Evolutionary conservation across 441 rosid genomes (phyloP).

Genomic region (Cnidoscolus chayamansa): DNA sequence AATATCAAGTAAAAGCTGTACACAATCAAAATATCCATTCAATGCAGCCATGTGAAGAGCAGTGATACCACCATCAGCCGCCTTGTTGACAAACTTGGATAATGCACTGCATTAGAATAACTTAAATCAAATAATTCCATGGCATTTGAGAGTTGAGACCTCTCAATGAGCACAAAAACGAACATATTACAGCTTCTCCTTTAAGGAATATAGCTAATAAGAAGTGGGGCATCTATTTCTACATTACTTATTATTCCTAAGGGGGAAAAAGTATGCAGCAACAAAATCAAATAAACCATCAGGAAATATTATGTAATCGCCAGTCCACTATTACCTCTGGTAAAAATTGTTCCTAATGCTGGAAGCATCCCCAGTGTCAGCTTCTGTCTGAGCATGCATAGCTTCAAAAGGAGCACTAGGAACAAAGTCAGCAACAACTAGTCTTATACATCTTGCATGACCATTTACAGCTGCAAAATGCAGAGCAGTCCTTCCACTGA

Average conservation of each 20-base stretch:
- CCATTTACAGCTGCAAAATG: slow-evolving; percentile 96
- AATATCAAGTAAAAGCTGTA: slow-evolving; percentile 91
- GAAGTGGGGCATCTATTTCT: slow-evolving; percentile 7
- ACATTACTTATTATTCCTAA: not conserved
- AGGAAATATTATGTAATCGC: not conserved
- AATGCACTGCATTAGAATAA: slow-evolving; percentile 56
- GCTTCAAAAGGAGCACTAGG: slow-evolving; percentile 71
- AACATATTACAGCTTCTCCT: slow-evolving; percentile 8
- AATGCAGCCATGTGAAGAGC: slow-evolving; percentile 97
- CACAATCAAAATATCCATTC: slow-evolving; percentile 92
- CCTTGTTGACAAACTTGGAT: slow-evolving; percentile 88
- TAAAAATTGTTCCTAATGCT: slow-evolving; percentile 48
- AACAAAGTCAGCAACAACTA: slow-evolving; percentile 85
- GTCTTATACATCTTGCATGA: slow-evolving; percentile 83
- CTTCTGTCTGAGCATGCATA: slow-evolving; percentile 39
- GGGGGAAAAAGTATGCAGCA: not conserved
- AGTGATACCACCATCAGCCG: slow-evolving; percentile 95
- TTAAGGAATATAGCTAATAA: not conserved
- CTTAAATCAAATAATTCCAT: not conserved
- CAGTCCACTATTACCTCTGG: slow-evolving; percentile 40
- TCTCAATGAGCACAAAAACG: not conserved
- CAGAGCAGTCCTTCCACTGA: slow-evolving; percentile 89
- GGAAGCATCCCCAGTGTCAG: slow-evolving; percentile 40
- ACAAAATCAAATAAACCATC: not conserved
- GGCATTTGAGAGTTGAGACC: slow-evolving; percentile 7